A percentile compares a stretch with the other conserved stretches of the same genome.
Evolutionary conservation across 108 stramenopile genomes (phyloP).

Genomic region (Pseudonitzschia pungens): DNA sequence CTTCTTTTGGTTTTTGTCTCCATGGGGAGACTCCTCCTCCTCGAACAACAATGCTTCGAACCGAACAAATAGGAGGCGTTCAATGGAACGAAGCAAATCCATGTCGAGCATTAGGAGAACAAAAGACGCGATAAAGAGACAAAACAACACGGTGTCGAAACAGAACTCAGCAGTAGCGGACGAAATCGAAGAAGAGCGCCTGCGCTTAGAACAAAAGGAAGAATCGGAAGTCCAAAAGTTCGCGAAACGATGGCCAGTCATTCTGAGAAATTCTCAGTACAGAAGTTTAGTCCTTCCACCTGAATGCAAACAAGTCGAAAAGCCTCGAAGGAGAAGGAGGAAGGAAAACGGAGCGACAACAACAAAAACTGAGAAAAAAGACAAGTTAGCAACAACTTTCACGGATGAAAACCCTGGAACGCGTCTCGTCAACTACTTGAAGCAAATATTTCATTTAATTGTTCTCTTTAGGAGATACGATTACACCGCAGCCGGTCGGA

Average conservation of each 20-base stretch:
- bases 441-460: constrained; percentile 38
- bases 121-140: not conserved
- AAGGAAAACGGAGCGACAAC: constrained; percentile 2
- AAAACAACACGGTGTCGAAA: not conserved
- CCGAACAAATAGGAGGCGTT: not conserved
- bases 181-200: constrained; percentile 21
- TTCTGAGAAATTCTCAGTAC: constrained; percentile 49
- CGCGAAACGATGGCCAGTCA: constrained; percentile 56
- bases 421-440: constrained; percentile 36
- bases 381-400: not conserved
- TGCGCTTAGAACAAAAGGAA: constrained; percentile 24
- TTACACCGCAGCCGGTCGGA: constrained; percentile 40
- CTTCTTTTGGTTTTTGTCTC: constrained; percentile 33
- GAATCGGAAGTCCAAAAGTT: constrained; percentile 77
- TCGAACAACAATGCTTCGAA: constrained; percentile 3
- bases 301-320: constrained; percentile 64
- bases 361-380: constrained; percentile 8
- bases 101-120: constrained; percentile 24
- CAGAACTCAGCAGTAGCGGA: constrained; percentile 2
- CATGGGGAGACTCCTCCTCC: constrained; percentile 21
- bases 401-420: constrained; percentile 45
- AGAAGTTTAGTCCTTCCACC: constrained; percentile 64
- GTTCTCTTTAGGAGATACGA: constrained; percentile 41
- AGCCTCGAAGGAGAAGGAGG: constrained; percentile 3
- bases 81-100: constrained; percentile 31